These are phyloP conservation scores for Fusarium piperis DNA, from an alignment of 2,329 filamentous ascomycete species.

Conservation along the genomic window DNA sequence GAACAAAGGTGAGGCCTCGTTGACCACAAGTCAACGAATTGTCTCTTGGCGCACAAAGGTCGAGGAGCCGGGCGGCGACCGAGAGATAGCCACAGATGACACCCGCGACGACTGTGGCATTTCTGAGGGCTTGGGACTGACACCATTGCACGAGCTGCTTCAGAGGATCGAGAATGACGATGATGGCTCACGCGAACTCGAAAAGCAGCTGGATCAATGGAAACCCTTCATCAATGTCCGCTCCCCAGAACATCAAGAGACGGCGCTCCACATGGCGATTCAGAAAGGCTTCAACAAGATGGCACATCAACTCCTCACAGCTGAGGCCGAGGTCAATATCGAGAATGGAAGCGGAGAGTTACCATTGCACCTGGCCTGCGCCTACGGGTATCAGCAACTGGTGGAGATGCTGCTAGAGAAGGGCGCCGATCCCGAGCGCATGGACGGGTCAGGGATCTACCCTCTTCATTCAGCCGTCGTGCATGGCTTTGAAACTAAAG, in stretches of 20 bases:
- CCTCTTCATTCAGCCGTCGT: background rate
- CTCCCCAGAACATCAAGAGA: background rate
- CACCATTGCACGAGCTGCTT: background rate
- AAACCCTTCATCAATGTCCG: background rate
- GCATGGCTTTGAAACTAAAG: background rate
- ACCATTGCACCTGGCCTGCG: background rate
- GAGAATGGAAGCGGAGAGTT: background rate
- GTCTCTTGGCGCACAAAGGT: background rate
- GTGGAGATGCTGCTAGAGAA: background rate
- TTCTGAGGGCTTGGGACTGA: background rate
- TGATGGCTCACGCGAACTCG: background rate
- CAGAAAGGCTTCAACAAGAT: background rate
- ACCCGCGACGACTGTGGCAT: rapidly evolving
- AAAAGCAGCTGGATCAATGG: rapidly evolving
- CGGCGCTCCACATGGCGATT: background rate
- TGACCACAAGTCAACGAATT: background rate
- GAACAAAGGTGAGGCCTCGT: background rate
- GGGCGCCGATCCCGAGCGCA: background rate
- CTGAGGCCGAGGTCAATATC: background rate
- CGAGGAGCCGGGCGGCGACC: background rate
- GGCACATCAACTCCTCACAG: background rate
- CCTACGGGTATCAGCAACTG: background rate
- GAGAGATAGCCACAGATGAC: background rate
- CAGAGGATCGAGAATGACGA: background rate
- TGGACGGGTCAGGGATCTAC: rapidly evolving